Evolutionary conservation across 2,329 filamentous ascomycete species (phyloP).

Genomic region (Aureobasidium zeae): DNA sequence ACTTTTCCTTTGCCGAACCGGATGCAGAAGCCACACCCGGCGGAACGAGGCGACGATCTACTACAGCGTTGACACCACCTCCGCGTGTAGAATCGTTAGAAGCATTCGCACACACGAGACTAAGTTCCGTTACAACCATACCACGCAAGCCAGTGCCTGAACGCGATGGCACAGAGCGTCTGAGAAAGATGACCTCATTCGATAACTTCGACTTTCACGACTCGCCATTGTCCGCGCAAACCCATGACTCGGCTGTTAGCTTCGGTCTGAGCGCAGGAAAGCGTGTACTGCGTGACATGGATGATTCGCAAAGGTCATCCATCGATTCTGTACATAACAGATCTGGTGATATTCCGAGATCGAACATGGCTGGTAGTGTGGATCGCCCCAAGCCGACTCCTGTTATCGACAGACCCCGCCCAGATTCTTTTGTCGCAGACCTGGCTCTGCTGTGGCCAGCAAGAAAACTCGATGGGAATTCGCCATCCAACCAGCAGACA

Average conservation of each 20-base stretch:
- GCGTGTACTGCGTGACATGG: constrained; percentile 3
- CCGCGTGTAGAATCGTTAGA: not conserved
- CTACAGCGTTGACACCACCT: not conserved
- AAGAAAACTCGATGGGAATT: not conserved
- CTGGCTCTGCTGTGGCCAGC: constrained; percentile 18
- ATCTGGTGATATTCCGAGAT: not conserved
- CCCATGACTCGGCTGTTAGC: constrained; percentile 7
- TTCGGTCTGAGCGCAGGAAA: constrained; percentile 8
- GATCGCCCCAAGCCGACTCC: constrained; percentile 1
- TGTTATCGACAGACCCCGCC: constrained; percentile 16
- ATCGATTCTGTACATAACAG: not conserved
- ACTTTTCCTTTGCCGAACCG: constrained; percentile 1
- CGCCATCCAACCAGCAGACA: not conserved
- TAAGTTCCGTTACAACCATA: not conserved
- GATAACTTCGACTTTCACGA: not conserved
- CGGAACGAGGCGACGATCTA: constrained; percentile 2
- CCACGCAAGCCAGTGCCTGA: not conserved
- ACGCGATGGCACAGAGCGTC: not conserved
- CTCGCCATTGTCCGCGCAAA: constrained; percentile 2
- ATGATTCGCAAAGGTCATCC: constrained; percentile 4
- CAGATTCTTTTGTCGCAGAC: constrained; percentile 24
- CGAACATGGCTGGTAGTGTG: not conserved
- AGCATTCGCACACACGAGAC: not conserved
- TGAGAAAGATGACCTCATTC: constrained; percentile 10
- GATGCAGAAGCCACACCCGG: not conserved